Conservation (phyloP, 805 yeast species). For the Naumovozyma castellii region DNA sequence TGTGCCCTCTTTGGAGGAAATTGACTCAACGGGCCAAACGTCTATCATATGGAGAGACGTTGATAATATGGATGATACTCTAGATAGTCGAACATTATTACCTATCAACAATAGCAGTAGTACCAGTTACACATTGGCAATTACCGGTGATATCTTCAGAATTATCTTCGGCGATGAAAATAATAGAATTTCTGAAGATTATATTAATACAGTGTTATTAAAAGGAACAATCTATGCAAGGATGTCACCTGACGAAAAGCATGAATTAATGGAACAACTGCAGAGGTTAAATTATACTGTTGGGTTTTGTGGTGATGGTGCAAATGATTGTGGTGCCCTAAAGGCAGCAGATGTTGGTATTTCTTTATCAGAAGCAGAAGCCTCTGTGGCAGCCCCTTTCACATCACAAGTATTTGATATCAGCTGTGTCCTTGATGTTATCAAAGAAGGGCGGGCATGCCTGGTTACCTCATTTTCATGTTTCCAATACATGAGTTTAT, state of each 20-base stretch:
- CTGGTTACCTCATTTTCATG: slow-evolving; percentile 92
- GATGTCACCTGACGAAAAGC: slow-evolving; percentile 99
- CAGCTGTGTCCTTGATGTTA: slow-evolving; percentile 83
- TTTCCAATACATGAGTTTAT: slow-evolving; percentile 94
- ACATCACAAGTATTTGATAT: slow-evolving; percentile 86
- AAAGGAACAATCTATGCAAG: slow-evolving; percentile 79
- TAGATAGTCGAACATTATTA: slow-evolving; percentile 57
- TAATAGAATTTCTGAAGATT: slow-evolving; percentile 27
- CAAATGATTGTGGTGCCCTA: slow-evolving; percentile 97
- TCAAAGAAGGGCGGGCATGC: slow-evolving; percentile 90
- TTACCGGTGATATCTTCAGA: slow-evolving; percentile 89
- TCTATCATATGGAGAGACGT: slow-evolving; percentile 59
- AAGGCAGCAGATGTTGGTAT: slow-evolving; percentile 97
- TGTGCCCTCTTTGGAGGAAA: slow-evolving; percentile 50
- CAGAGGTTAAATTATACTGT: slow-evolving; percentile 83
- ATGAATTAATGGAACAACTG: slow-evolving; percentile 82
- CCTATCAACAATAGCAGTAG: slow-evolving; percentile 31
- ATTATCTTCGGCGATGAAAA: slow-evolving; percentile 44
- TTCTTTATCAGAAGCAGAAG: slow-evolving; percentile 94
- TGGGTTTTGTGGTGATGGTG: slow-evolving; percentile 99
- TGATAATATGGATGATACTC: slow-evolving; percentile 41
- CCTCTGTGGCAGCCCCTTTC: slow-evolving; percentile 97
- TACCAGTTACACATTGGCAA: slow-evolving; percentile 58
- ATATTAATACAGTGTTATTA: slow-evolving; percentile 52
- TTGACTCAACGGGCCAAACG: slow-evolving; percentile 13